Conservation (phyloP, 2,329 filamentous ascomycete genomes). For the Ophiostoma novo-ulmi region DNA sequence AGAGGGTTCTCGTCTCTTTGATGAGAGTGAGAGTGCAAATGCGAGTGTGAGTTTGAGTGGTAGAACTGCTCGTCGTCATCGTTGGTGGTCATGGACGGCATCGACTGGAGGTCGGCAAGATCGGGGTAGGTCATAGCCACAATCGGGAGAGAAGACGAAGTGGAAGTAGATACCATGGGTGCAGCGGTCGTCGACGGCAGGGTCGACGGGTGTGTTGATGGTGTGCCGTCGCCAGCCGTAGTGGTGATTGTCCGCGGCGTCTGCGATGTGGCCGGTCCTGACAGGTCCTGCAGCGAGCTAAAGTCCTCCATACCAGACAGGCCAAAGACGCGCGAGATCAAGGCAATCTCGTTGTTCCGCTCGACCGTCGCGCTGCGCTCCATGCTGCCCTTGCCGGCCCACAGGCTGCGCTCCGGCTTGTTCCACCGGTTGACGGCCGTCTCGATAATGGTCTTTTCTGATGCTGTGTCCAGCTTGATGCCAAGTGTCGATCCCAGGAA, state of each 20-base stretch:
- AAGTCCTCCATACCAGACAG: neutral
- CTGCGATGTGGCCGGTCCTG: conserved; percentile 1
- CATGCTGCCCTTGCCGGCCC: conserved; percentile 26
- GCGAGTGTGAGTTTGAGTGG: neutral
- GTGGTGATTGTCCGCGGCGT: neutral
- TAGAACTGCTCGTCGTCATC: conserved; percentile 19
- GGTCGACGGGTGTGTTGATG: neutral
- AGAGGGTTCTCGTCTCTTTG: neutral
- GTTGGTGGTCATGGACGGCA: conserved; percentile 19
- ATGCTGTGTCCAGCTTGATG: conserved; percentile 32
- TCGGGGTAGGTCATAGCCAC: conserved; percentile 29
- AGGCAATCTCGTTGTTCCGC: neutral
- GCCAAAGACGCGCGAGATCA: conserved; percentile 14
- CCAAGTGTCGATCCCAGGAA: conserved; percentile 32
- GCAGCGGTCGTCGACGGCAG: neutral
- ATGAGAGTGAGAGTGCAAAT: neutral
- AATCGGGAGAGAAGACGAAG: conserved; percentile 23
- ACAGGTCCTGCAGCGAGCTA: neutral
- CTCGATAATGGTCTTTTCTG: conserved; percentile 33
- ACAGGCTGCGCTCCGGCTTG: conserved; percentile 32
- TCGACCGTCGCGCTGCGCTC: neutral
- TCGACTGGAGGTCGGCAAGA: conserved; percentile 24
- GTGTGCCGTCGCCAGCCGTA: neutral
- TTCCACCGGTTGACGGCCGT: conserved; percentile 32
- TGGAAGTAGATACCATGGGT: neutral